Conservation (phyloP, 352 stramenopile species). For the Thraustochytrium striatum region DNA sequence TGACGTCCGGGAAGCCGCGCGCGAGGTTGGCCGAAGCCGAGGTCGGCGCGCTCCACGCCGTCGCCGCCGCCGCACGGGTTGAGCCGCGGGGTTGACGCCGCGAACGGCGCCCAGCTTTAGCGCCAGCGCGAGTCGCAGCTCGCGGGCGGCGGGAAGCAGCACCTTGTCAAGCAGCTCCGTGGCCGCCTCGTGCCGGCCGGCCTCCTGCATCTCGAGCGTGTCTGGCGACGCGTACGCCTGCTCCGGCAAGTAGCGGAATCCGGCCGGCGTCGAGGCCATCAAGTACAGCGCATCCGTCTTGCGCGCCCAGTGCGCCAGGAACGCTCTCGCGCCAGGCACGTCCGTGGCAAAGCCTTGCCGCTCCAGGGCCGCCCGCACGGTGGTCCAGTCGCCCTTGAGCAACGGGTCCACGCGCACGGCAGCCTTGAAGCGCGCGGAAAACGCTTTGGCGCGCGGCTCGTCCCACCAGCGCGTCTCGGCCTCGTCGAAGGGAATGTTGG, state of each 20-base stretch:
- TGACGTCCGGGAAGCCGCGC: conserved; percentile 76
- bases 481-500: conserved; percentile 83
- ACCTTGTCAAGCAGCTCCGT: conserved; percentile 77
- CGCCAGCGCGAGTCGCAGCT: conserved; percentile 78
- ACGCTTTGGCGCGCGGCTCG: neutral
- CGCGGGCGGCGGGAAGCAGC: conserved; percentile 77
- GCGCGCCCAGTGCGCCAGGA: conserved; percentile 80
- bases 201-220: conserved; percentile 5
- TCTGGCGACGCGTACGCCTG: conserved; percentile 58
- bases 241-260: conserved; percentile 67
- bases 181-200: conserved; percentile 38
- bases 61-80: conserved; percentile 69
- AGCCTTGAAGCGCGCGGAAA: conserved; percentile 69
- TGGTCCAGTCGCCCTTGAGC: conserved; percentile 72
- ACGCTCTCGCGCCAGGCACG: conserved; percentile 69
- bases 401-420: conserved; percentile 83
- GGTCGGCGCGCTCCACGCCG: conserved; percentile 81
- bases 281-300: conserved; percentile 87
- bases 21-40: conserved; percentile 77
- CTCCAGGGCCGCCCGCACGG: conserved; percentile 64
- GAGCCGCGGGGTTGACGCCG: conserved; percentile 72
- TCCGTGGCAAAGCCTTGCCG: conserved; percentile 64
- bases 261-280: conserved; percentile 84
- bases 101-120: conserved; percentile 87
- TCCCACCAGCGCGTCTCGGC: conserved; percentile 52